phyloP scores from a whole-genome alignment of 176 grass and related monocot species.

The Triticum monococcum region DNA sequence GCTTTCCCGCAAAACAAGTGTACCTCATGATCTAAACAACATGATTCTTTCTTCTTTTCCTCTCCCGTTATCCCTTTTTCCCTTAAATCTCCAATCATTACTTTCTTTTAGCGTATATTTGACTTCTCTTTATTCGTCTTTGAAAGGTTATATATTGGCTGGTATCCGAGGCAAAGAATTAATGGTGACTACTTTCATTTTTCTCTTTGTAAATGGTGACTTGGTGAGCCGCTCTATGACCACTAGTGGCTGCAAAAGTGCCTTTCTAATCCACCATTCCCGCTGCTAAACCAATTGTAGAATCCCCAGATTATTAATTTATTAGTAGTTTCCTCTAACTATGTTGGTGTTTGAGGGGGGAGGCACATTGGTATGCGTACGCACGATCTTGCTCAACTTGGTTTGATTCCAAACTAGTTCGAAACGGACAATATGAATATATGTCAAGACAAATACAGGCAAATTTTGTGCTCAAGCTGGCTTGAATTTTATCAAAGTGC shows the following conservation, averaged over 20 bases:
- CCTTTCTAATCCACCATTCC: conserved; percentile 1
- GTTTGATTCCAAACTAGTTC: not conserved
- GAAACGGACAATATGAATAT: too few species aligned
- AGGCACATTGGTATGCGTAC: too few species aligned
- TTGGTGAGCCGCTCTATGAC: not conserved
- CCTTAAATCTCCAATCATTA: too few species aligned
- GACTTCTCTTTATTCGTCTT: too few species aligned
- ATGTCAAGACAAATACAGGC: not conserved
- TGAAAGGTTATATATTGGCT: too few species aligned
- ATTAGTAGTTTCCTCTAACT: not conserved
- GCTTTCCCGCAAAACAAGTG: too few species aligned
- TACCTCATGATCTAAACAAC: too few species aligned
- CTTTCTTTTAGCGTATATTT: too few species aligned
- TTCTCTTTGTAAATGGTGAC: not conserved
- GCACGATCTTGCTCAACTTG: not conserved
- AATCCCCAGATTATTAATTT: not conserved
- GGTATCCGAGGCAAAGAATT: too few species aligned
- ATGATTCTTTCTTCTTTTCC: too few species aligned
- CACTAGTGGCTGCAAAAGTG: conserved; percentile 9
- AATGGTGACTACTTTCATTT: not conserved
- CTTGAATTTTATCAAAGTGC: not conserved
- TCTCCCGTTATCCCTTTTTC: too few species aligned
- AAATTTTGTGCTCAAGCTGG: not conserved
- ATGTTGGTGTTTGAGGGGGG: too few species aligned
- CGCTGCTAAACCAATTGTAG: not conserved